Base-by-base conservation (phyloP, 73 alveolate genomes). In the Blepharisma stoltei region DNA sequence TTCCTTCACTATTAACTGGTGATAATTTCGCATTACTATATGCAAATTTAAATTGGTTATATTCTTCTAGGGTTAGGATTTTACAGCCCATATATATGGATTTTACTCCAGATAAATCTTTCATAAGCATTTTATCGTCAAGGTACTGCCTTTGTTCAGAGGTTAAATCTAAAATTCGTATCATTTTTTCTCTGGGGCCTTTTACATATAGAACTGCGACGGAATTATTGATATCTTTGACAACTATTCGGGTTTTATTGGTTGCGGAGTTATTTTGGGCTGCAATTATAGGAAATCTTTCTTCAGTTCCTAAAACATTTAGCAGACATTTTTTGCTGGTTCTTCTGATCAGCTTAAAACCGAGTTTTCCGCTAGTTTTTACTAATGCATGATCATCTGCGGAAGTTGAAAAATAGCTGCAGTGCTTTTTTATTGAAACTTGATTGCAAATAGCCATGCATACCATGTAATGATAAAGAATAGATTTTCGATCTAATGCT, bases 1-100 rank as follows among this genome's bases (percentile, higher is more conserved):
- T 60, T 20, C 73, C 73, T 60, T 60, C 46, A 18, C 45, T n/a
- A 60, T 60, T 60, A 9, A 60, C 45, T 60, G 73, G 73, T 8
- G 73, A 18, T 60, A 60, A 60, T 60, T 18, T 8, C 0, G 73
- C 38, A 47, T n/a, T 60, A 14, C 5, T n/a, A 25, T 60, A 60
- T 8, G 14, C 73, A 60, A 60, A 60, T 20, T 14, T 14, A 38
- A 60, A 60, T 18, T 25, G n/a, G 2, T 25, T 14, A 5, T 8
- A 8, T 60, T 60, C 73, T 9, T 60, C 46, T 18, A 38, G 73
- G 37, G 37, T 25, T 38, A 60, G 2, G 0, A 8, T 60, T 18
- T 25, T 14, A 3, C 14, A 60, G 11, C 73, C 73, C 11, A 60
- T 8, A 5, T 14, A 60, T 0, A 60, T 14, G 18, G 73, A 14